Evolutionary conservation across 2,329 filamentous ascomycete genomes (phyloP).

Genomic region (Lizonia empirigonia): DNA sequence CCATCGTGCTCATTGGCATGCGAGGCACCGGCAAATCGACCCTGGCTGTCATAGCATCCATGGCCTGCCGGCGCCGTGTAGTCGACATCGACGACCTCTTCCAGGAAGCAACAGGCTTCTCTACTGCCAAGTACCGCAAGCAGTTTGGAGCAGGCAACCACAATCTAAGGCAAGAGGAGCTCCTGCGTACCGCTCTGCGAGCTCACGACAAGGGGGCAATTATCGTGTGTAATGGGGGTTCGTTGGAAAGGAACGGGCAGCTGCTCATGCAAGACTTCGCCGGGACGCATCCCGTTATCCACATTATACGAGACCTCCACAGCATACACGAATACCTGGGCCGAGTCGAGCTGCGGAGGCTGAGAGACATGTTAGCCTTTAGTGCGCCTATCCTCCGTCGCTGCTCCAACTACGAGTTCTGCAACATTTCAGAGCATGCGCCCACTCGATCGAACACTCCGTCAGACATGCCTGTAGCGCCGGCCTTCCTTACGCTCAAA

Average conservation of each 20-base stretch:
- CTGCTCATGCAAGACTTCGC: conserved; percentile 66
- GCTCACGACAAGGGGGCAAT: conserved; percentile 66
- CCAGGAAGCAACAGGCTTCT: conserved; percentile 65
- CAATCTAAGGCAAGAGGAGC: conserved; percentile 65
- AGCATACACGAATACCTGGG: conserved; percentile 68
- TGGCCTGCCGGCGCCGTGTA: conserved; percentile 70
- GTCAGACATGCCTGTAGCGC: conserved; percentile 45
- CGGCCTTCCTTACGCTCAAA: conserved; percentile 70
- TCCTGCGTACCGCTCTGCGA: conserved; percentile 65
- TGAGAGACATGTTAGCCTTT: conserved; percentile 63
- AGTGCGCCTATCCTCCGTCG: conserved; percentile 65
- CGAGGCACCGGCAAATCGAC: conserved; percentile 78
- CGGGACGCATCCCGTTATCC: conserved; percentile 70
- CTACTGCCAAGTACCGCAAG: conserved; percentile 68
- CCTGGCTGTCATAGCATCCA: conserved; percentile 74
- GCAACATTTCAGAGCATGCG: conserved; percentile 68
- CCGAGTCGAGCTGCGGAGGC: conserved; percentile 59
- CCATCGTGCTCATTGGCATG: conserved; percentile 74
- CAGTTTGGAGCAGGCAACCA: conserved; percentile 66
- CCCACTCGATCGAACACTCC: conserved; percentile 21
- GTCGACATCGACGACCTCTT: conserved; percentile 74
- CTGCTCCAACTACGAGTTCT: conserved; percentile 78
- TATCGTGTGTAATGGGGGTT: conserved; percentile 72
- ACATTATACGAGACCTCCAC: conserved; percentile 68
- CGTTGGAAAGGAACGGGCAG: conserved; percentile 69